A percentile compares a stretch with the other conserved stretches of the same genome.
These are phyloP conservation scores for Plasmodium adleri DNA, from an alignment of 169 alveolate genomes.

Conservation along the genomic window DNA sequence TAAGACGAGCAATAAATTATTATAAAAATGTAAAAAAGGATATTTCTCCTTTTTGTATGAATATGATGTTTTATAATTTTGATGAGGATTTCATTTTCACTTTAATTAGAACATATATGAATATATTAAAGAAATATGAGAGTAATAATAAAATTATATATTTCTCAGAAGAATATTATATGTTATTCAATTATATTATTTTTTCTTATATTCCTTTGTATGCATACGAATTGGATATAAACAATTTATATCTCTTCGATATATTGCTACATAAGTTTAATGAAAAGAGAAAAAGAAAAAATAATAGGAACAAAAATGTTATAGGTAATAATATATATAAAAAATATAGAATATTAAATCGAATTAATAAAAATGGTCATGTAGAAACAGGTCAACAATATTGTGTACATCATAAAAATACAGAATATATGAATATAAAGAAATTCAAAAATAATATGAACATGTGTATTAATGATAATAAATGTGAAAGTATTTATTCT, in stretches of 20 bases:
- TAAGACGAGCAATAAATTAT: conserved; percentile 17
- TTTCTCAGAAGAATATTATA: conserved; percentile 26
- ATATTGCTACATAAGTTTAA: conserved; percentile 23
- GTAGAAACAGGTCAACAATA: background rate
- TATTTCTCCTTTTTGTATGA: conserved; percentile 26
- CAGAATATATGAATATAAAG: too few species aligned
- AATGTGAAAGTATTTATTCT: too few species aligned
- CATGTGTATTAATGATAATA: too few species aligned
- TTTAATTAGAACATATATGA: conserved; percentile 15
- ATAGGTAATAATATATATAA: background rate
- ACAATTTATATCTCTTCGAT: conserved; percentile 34
- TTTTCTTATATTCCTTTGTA: conserved; percentile 36
- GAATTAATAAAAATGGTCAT: background rate
- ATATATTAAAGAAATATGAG: conserved; percentile 32
- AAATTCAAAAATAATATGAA: too few species aligned
- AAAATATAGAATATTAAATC: too few species aligned
- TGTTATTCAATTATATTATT: conserved; percentile 45
- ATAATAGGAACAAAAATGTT: background rate
- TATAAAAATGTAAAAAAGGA: conserved; percentile 34
- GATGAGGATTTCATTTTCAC: conserved; percentile 46
- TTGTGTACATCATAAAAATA: too few species aligned
- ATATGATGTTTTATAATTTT: conserved; percentile 37
- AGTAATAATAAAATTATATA: background rate
- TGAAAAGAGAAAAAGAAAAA: background rate
- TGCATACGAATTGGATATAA: conserved; percentile 23